These are phyloP conservation scores for Myxozyma nipponensis DNA, from an alignment of 805 yeast species.

Conservation along the genomic window DNA sequence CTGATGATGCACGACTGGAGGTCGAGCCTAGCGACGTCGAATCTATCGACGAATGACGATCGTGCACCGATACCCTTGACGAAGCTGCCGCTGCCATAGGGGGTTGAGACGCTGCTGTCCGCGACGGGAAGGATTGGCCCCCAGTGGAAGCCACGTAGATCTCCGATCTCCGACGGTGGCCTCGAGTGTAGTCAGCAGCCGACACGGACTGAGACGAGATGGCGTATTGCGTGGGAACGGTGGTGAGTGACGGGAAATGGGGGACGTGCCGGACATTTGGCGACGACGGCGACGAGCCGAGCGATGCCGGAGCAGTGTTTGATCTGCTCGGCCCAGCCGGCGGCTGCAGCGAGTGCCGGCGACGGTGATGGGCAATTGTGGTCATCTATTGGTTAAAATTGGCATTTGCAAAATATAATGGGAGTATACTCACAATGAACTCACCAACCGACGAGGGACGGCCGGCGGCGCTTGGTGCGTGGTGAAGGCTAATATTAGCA, in stretches of 20 bases:
- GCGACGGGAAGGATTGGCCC: background rate
- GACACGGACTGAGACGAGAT: background rate
- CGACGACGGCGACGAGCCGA: background rate
- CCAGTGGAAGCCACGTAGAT: background rate
- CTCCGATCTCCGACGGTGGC: conserved; percentile 11
- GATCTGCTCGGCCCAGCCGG: background rate
- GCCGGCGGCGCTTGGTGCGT: no score
- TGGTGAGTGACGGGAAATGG: conserved; percentile 14
- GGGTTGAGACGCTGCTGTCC: background rate
- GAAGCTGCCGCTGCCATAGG: background rate
- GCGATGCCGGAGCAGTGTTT: conserved; percentile 1
- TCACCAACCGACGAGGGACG: no score
- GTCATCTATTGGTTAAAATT: no score
- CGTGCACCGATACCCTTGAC: background rate
- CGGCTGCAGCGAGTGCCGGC: background rate
- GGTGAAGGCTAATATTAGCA: no score
- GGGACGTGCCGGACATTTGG: conserved; percentile 20
- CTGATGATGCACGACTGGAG: conserved; percentile 6
- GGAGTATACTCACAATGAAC: no score
- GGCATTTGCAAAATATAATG: no score
- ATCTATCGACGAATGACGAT: background rate
- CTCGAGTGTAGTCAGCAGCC: conserved; percentile 2
- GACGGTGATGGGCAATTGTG: background rate
- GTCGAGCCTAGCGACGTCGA: background rate
- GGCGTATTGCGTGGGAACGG: background rate